These are phyloP conservation scores for Phytophthora boehmeriae DNA, from an alignment of 352 stramenopile genomes.

Conservation along the genomic window DNA sequence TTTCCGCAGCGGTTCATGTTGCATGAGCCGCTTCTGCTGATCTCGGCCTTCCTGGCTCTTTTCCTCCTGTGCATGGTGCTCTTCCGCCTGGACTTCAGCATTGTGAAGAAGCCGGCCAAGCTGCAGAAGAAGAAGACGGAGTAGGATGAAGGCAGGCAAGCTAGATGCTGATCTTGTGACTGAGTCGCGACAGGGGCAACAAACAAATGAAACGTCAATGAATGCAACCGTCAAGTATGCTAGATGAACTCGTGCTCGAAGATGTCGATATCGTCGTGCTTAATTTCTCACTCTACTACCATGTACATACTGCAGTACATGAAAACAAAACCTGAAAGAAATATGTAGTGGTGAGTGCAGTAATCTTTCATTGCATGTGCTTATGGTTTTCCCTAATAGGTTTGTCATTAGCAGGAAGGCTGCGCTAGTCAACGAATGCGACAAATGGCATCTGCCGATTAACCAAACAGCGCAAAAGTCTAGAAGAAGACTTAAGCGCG, in stretches of 20 bases:
- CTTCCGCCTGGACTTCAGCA: conserved; percentile 85
- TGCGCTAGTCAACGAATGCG: conserved; percentile 29
- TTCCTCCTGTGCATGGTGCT: conserved; percentile 88
- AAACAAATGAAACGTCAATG: conserved; percentile 12
- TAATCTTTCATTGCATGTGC: conserved; percentile 40
- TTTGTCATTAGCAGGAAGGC: conserved; percentile 21
- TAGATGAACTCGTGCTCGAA: not conserved
- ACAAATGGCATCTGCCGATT: conserved; percentile 15
- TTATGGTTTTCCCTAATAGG: conserved; percentile 23
- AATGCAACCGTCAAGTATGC: conserved; percentile 9
- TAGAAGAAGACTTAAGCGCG: conserved; percentile 68
- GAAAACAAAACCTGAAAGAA: not conserved
- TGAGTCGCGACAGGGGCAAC: not conserved
- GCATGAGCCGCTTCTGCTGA: conserved; percentile 86
- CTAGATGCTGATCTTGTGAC: conserved; percentile 4
- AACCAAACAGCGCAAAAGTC: conserved; percentile 23
- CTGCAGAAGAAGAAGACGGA: conserved; percentile 72
- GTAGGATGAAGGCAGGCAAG: conserved; percentile 40
- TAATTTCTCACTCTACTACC: too few relatives aligned
- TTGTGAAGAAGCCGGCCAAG: conserved; percentile 38
- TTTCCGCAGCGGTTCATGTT: conserved; percentile 84
- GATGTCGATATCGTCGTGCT: not conserved
- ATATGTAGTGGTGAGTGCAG: conserved; percentile 33
- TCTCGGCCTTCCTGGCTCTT: conserved; percentile 82
- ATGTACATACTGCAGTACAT: not conserved